Base-by-base conservation (phyloP, 441 rosid species). In the Jatropha podagrica region DNA sequence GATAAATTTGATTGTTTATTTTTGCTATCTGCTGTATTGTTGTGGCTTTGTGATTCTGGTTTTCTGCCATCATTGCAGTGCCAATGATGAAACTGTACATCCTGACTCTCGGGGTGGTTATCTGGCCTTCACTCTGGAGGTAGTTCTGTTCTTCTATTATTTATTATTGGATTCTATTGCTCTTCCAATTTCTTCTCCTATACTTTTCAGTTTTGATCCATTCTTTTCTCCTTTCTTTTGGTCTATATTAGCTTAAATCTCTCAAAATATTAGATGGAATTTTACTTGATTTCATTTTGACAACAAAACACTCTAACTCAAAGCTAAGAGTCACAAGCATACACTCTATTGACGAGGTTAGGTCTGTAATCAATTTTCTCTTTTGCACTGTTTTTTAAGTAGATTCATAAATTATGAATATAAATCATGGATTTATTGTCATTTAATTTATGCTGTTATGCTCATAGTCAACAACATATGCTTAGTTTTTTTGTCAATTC, bases 111-210 rank as follows among this genome's bases (percentile, higher is more conserved):
- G 84, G 68, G 97, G 98, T 71, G 89, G 97, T 78, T 95, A 92
- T 85, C 74, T 90, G 85, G 98, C 98, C 49, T 95, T 95, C 84
- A 88, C 98, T 63, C 51, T 80, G 79, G 81, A 91, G 98, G 99
- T 96, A 83, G 23, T 74, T 75, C 71, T 77, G 56, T 70, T 79
- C 62, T 77, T 76, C 65, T 72, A 73, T 52, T 65, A 49, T 71
- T 66, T 77, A 26, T 17, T n/a, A 52, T 55, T 41, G 38, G 60
- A 61, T 5, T 52, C 32, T n/a, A 4, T 27, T 56, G 20, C 41
- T 23, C 18, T 56, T 61, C 37, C 23, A 59, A 23, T 59, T 59
- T 26, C 12, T 11, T 59, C 18, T 51, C 56, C 38, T 15, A 18
- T 23, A 9, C 63, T 59, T 8, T 23, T 59, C 32, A 32, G 32